A percentile compares a stretch with the other conserved stretches of the same genome.
These are phyloP conservation scores for Fusarium pilosicola DNA, from an alignment of 2,329 filamentous ascomycete species.

Conservation along the genomic window DNA sequence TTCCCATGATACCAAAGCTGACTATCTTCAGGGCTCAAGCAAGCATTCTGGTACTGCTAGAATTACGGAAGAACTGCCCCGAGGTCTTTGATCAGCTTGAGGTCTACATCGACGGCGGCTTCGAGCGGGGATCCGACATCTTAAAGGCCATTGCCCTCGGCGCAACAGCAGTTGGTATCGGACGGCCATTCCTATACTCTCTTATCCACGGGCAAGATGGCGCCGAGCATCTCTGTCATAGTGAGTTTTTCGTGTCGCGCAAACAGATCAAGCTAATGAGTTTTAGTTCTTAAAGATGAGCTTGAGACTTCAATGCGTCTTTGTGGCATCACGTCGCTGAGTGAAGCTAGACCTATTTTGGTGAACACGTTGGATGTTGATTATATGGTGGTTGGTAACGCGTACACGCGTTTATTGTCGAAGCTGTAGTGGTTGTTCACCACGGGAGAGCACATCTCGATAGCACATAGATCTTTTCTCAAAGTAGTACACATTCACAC, in stretches of 20 bases:
- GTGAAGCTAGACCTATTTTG: slow-evolving; percentile 39
- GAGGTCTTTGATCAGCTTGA: slow-evolving; percentile 61
- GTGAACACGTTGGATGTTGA: slow-evolving; percentile 47
- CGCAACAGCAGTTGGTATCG: slow-evolving; percentile 63
- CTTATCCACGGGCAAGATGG: slow-evolving; percentile 64
- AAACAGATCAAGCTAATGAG: neutral
- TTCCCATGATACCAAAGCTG: no score
- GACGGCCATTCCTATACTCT: slow-evolving; percentile 62
- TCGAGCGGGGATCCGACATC: slow-evolving; percentile 63
- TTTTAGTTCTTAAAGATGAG: slow-evolving; percentile 44
- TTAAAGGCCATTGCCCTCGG: slow-evolving; percentile 64
- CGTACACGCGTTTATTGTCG: neutral
- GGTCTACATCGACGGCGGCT: slow-evolving; percentile 64
- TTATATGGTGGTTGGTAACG: slow-evolving; percentile 38
- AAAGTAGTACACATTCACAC: no score
- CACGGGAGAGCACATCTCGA: no score
- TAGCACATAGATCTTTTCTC: no score
- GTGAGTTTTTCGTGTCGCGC: slow-evolving; percentile 52
- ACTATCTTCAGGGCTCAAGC: slow-evolving; percentile 47
- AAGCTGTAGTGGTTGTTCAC: slow-evolving; percentile 19
- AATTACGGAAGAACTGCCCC: slow-evolving; percentile 59
- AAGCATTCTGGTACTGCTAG: slow-evolving; percentile 60
- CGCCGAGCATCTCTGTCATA: slow-evolving; percentile 63
- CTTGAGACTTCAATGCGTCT: slow-evolving; percentile 47
- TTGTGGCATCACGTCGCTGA: slow-evolving; percentile 43